Base-by-base conservation (phyloP, 805 yeast species). In the Saturnispora besseyi region DNA sequence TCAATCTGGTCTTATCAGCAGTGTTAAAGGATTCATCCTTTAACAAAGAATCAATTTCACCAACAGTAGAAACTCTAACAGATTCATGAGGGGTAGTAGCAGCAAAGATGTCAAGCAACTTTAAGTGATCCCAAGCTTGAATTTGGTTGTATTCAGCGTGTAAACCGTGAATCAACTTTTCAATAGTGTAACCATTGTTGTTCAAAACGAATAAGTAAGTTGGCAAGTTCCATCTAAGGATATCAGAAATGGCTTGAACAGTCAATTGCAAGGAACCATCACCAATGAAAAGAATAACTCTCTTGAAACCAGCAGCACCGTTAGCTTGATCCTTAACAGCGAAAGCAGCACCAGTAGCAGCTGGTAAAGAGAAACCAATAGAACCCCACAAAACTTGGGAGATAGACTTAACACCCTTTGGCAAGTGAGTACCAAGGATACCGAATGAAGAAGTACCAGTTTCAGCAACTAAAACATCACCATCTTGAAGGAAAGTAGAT, bases 371-470 rank as follows among this genome's bases (percentile, higher is more conserved):
- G 69, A 68, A 81, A 60, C 88, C 88, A 64, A 82, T 82, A 45
- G 87, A 81, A 59, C 87, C 87, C 85, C 86, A 82, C 60, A 82
- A 70, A 49, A 81, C 87, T 71, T 82, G 88, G 50, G 87, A 80
- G 53, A 82, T 81, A 65, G 86, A 87, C 55, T 74, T 69, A 41
- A 79, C 73, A 62, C 76, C 67, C 56, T 71, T 65, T 56, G 88
- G 87, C 78, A 78, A 81, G 62, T 75, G 76, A 29, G 85, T 70
- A 63, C 78, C 81, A 57, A 78, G 73, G 55, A 82, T 77, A 70
- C 88, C 88, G 60, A 82, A 82, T 48, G 85, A 82, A 41, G 87
- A 78, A 37, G 88, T 82, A 69, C 88, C 88, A 42, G 87, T 82
- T 67, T 82, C 88, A 49, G 85, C 75, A 56, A 82, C 73, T 53